Evolutionary conservation across 805 yeast species (phyloP).

Genomic region (Starmerella bacillaris): DNA sequence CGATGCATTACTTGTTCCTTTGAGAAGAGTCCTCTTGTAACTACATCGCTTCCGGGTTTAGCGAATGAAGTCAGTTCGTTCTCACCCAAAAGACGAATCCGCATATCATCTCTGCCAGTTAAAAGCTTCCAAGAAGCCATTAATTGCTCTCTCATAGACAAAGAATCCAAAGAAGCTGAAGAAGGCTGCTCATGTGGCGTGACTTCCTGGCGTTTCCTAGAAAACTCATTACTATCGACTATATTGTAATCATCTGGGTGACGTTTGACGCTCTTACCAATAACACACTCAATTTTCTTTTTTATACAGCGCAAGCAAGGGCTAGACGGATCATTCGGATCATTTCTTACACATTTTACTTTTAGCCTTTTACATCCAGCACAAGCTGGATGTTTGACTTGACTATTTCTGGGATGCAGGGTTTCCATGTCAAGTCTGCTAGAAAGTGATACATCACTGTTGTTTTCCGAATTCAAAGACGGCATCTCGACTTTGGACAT

Average conservation of each 20-base stretch:
- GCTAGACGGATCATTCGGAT: constrained; percentile 36
- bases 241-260: constrained; percentile 1
- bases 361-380: constrained; percentile 55
- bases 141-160: constrained; percentile 15
- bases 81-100: constrained; percentile 26
- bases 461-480: too few species aligned
- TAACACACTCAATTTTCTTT: constrained; percentile 42
- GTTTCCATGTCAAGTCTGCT: too few species aligned
- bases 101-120: constrained; percentile 34
- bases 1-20: constrained; percentile 41
- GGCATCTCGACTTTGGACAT: too few species aligned
- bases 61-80: constrained; percentile 11
- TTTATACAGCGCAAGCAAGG: constrained; percentile 62
- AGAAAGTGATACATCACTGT: too few species aligned
- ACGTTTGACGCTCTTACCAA: constrained; percentile 2
- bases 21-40: constrained; percentile 40
- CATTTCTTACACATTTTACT: constrained; percentile 67
- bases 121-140: constrained; percentile 16
- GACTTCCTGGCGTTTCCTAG: constrained; percentile 1
- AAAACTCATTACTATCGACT: not conserved
- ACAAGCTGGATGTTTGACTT: constrained; percentile 20
- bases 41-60: constrained; percentile 22
- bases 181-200: not conserved
- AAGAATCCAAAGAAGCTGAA: constrained; percentile 3
- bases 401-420: not conserved